These are phyloP conservation scores for Paramecium biaurelia DNA, from an alignment of 73 alveolate species.

Conservation along the genomic window DNA sequence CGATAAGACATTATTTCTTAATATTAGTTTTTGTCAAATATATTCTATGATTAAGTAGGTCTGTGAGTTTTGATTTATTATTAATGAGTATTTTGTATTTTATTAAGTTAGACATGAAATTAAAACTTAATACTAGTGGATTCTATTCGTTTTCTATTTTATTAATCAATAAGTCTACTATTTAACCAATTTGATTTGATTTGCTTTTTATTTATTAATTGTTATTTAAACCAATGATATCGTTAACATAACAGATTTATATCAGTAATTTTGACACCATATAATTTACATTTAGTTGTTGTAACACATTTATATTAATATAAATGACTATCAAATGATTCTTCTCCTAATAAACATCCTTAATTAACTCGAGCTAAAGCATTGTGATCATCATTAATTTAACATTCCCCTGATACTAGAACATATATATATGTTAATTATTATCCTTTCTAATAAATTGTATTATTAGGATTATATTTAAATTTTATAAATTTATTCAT, in stretches of 20 bases:
- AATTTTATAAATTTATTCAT: neutral
- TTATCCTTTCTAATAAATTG: neutral
- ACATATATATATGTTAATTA: neutral
- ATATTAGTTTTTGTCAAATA: neutral
- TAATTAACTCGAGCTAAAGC: neutral
- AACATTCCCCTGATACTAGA: neutral
- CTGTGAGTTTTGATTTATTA: neutral
- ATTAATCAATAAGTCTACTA: neutral
- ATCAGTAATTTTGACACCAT: neutral
- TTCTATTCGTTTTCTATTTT: neutral
- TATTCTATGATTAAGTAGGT: neutral
- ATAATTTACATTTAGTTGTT: neutral
- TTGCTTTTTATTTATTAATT: neutral
- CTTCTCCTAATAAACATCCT: conserved; percentile 11
- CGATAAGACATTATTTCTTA: neutral
- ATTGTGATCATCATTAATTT: neutral
- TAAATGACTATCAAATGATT: neutral
- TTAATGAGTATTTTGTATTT: neutral
- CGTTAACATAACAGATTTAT: neutral
- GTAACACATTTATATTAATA: neutral
- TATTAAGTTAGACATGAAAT: neutral
- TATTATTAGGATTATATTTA: neutral
- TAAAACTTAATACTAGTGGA: neutral
- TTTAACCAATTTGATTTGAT: neutral
- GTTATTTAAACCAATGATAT: neutral